Conservation (phyloP, 306 rosid species). For the Glycine latifolia region DNA sequence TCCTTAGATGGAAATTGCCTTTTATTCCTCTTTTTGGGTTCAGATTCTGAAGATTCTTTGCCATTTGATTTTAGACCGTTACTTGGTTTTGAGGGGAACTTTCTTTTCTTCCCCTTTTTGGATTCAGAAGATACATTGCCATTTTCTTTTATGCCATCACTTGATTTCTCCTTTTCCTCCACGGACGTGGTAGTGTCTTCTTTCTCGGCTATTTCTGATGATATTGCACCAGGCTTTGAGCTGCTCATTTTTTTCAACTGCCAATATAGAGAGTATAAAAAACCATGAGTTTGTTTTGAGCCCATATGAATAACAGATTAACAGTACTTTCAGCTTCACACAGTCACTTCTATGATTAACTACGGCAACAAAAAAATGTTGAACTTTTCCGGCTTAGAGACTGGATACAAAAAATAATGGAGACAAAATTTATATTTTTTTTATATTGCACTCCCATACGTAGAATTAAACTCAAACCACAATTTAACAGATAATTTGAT, state of each 20-base stretch:
- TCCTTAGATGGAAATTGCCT: conserved; percentile 68
- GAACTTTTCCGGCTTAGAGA: neutral
- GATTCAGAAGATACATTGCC: conserved; percentile 45
- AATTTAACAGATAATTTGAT: neutral
- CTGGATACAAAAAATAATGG: neutral
- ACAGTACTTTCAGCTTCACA: neutral
- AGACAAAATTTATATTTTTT: neutral
- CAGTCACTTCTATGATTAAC: neutral
- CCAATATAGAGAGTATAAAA: conserved; percentile 18
- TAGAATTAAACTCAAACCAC: neutral
- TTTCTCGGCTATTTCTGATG: conserved; percentile 52
- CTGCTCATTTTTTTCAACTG: conserved; percentile 90
- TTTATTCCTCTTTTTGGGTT: conserved; percentile 53
- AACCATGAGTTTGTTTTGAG: neutral
- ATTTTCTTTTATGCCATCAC: conserved; percentile 41
- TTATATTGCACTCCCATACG: neutral
- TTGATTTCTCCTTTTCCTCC: conserved; percentile 42
- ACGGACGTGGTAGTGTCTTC: conserved; percentile 36
- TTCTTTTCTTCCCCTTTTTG: conserved; percentile 54
- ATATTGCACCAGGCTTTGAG: conserved; percentile 51
- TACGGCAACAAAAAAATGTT: neutral
- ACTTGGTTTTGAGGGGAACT: conserved; percentile 57
- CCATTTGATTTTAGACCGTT: conserved; percentile 45
- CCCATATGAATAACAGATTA: neutral
- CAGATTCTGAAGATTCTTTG: conserved; percentile 46